Conservation (phyloP, 768 basidiomycete genomes). For the Lactifluus subvellereus region DNA sequence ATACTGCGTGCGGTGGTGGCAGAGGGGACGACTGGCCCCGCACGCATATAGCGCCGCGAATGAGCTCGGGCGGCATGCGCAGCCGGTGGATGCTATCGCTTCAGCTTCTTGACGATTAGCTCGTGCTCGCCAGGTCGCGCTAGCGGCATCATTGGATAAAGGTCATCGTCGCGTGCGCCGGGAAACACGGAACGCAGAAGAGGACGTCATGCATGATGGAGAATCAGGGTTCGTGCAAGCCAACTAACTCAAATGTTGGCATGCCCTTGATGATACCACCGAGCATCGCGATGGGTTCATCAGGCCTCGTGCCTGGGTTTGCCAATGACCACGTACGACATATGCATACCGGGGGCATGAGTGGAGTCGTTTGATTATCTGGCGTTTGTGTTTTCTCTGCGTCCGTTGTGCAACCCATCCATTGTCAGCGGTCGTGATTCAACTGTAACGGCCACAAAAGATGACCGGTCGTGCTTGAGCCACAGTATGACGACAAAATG, state of each 20-base stretch:
- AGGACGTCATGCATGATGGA: neutral
- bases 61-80: constrained; percentile 15
- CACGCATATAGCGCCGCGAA: constrained; percentile 4
- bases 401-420: too few relatives aligned
- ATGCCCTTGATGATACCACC: constrained; percentile 64
- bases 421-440: too few relatives aligned
- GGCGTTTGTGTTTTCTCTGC: too few relatives aligned
- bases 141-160: constrained; percentile 14
- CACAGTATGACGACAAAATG: too few relatives aligned
- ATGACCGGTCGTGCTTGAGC: too few relatives aligned
- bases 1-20: neutral
- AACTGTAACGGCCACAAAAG: too few relatives aligned
- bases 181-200: constrained; percentile 15
- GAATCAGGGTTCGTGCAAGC: constrained; percentile 48
- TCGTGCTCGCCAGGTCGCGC: constrained; percentile 7
- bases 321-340: constrained; percentile 37
- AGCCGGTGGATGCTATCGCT: constrained; percentile 18
- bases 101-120: constrained; percentile 12
- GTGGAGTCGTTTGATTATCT: too few relatives aligned
- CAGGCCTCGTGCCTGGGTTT: constrained; percentile 35
- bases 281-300: constrained; percentile 53
- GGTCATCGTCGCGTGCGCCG: constrained; percentile 16
- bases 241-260: constrained; percentile 77
- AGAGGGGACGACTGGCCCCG: constrained; percentile 3
- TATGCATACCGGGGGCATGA: constrained; percentile 23